Conservation (phyloP, 345 rosid species). For the Euphorbia peplus region DNA sequence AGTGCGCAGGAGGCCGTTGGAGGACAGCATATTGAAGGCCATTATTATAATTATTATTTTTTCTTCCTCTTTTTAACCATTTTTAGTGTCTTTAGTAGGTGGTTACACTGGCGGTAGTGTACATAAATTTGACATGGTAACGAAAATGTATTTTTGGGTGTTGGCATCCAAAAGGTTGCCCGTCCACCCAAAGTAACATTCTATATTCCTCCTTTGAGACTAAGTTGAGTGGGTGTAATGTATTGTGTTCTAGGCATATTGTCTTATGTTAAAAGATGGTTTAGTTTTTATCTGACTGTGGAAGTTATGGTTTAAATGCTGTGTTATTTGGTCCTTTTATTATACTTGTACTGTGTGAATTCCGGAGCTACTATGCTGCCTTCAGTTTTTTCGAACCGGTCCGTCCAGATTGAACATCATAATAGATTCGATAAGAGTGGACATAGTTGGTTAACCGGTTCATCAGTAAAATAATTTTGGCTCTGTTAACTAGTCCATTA, state of each 20-base stretch:
- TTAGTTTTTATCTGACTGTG: neutral
- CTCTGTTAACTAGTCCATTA: no score
- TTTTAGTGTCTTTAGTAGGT: neutral
- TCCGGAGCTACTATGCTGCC: no score
- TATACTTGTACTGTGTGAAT: no score
- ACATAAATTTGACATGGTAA: slow-evolving; percentile 25
- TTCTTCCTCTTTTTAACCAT: neutral
- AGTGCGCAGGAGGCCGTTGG: neutral
- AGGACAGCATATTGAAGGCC: slow-evolving; percentile 9
- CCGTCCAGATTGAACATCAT: no score
- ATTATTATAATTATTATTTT: no score
- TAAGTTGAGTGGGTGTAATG: slow-evolving; percentile 14
- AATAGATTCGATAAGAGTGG: no score
- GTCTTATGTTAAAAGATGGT: neutral
- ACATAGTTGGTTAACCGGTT: no score
- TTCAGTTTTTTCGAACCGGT: no score
- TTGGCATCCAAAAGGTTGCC: neutral
- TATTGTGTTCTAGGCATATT: slow-evolving; percentile 12
- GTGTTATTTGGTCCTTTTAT: neutral
- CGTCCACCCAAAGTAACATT: neutral
- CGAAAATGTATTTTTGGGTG: slow-evolving; percentile 16
- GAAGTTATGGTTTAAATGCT: neutral
- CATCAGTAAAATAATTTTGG: no score
- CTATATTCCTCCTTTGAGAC: neutral
- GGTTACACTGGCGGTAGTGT: slow-evolving; percentile 14